Evolutionary conservation across 2,329 filamentous ascomycete genomes (phyloP).

Genomic region (Davidsoniella neocaledoniae): DNA sequence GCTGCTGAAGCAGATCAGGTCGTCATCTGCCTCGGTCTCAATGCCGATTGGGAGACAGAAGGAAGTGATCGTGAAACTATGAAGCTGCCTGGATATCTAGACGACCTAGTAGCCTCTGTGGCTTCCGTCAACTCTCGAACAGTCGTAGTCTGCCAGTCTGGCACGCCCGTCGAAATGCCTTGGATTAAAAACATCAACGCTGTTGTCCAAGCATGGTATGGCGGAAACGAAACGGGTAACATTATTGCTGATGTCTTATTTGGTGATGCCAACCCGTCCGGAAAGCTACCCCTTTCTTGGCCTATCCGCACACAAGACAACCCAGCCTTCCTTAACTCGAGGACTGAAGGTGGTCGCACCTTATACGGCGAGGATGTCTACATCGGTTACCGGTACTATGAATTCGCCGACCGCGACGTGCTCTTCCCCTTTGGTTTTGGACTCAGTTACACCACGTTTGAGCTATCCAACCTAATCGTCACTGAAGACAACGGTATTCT

Average conservation of each 20-base stretch:
- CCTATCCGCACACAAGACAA: conserved; percentile 49
- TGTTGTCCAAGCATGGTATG: conserved; percentile 67
- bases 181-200: conserved; percentile 37
- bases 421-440: conserved; percentile 70
- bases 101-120: conserved; percentile 51
- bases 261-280: conserved; percentile 56
- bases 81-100: conserved; percentile 55
- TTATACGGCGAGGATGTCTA: conserved; percentile 70
- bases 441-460: conserved; percentile 56
- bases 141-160: conserved; percentile 60
- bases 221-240: conserved; percentile 74
- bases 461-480: conserved; percentile 36
- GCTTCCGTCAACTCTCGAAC: conserved; percentile 50
- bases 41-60: conserved; percentile 69
- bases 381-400: conserved; percentile 67
- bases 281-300: conserved; percentile 59
- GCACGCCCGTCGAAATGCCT: conserved; percentile 57
- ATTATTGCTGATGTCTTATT: conserved; percentile 64
- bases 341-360: conserved; percentile 50
- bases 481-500: conserved; percentile 44
- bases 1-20: conserved; percentile 61
- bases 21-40: conserved; percentile 60
- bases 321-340: conserved; percentile 60
- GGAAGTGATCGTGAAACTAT: conserved; percentile 64
- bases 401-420: conserved; percentile 46